Conservation (phyloP, 2,329 filamentous ascomycete species). For the Cladophialophora exuberans region DNA sequence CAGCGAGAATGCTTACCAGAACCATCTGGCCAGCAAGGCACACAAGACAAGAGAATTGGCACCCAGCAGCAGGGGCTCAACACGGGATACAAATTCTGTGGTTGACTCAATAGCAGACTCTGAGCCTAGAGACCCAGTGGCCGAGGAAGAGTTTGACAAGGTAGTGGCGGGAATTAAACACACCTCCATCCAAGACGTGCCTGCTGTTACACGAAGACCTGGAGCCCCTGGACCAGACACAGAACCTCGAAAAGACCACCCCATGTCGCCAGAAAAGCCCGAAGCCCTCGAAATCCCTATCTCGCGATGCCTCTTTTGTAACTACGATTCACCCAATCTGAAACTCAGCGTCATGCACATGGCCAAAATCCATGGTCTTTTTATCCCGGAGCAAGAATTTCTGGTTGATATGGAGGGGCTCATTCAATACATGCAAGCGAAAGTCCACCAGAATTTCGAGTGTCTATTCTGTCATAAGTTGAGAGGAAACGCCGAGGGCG, state of each 20-base stretch:
- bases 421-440: constrained; percentile 75
- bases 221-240: constrained; percentile 45
- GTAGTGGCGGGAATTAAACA: constrained; percentile 79
- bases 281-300: constrained; percentile 43
- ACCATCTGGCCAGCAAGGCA: constrained; percentile 88
- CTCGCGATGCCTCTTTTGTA: constrained; percentile 84
- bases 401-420: constrained; percentile 82
- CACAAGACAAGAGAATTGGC: constrained; percentile 71
- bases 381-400: constrained; percentile 87
- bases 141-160: constrained; percentile 65
- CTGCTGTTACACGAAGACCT: constrained; percentile 46
- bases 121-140: constrained; percentile 41
- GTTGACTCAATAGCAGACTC: constrained; percentile 43
- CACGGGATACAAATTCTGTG: constrained; percentile 48
- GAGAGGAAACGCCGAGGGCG: constrained; percentile 75
- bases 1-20: constrained; percentile 93
- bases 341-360: constrained; percentile 84
- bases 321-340: constrained; percentile 75
- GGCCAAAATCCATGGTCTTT: constrained; percentile 91
- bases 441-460: constrained; percentile 77
- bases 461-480: constrained; percentile 87
- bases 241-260: constrained; percentile 40
- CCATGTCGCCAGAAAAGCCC: constrained; percentile 39
- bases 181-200: constrained; percentile 58
- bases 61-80: constrained; percentile 46